Percentiles rank a stretch among this genome's conserved stretches.
These are phyloP conservation scores for Fusarium compactum DNA, from an alignment of 2,329 filamentous ascomycete genomes.

Conservation along the genomic window DNA sequence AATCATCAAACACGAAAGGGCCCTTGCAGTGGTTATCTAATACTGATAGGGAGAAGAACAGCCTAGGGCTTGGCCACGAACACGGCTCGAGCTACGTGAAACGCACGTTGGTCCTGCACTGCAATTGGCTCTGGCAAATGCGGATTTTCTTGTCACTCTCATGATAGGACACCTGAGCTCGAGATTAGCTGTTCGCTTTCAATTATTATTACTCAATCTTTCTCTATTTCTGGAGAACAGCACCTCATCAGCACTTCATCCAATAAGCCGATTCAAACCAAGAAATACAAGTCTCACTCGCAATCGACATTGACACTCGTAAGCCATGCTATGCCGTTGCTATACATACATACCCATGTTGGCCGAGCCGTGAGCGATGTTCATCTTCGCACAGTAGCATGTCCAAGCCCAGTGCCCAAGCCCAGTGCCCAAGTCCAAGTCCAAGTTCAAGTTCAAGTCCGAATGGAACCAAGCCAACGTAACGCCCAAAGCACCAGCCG, in stretches of 20 bases:
- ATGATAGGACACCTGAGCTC: conserved; percentile 8
- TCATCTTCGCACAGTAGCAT: conserved; percentile 32
- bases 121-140: conserved; percentile 18
- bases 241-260: conserved; percentile 1
- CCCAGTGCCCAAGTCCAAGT: not conserved
- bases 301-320: not conserved
- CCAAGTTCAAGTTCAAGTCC: not conserved
- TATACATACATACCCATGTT: conserved; percentile 2
- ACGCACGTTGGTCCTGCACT: conserved; percentile 22
- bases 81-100: conserved; percentile 23
- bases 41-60: conserved; percentile 16
- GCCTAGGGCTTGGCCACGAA: conserved; percentile 30
- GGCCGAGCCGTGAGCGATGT: conserved; percentile 37
- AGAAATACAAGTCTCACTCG: conserved; percentile 8
- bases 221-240: not conserved
- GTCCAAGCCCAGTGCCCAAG: not conserved
- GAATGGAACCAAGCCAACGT: not conserved
- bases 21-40: conserved; percentile 19
- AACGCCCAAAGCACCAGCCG: not conserved
- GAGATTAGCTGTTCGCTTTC: not conserved
- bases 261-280: conserved; percentile 14
- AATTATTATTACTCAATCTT: not conserved
- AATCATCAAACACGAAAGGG: conserved; percentile 18
- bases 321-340: not conserved
- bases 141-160: conserved; percentile 7